These are phyloP conservation scores for Ogataea neopini DNA, from an alignment of 805 yeast species.

Conservation along the genomic window DNA sequence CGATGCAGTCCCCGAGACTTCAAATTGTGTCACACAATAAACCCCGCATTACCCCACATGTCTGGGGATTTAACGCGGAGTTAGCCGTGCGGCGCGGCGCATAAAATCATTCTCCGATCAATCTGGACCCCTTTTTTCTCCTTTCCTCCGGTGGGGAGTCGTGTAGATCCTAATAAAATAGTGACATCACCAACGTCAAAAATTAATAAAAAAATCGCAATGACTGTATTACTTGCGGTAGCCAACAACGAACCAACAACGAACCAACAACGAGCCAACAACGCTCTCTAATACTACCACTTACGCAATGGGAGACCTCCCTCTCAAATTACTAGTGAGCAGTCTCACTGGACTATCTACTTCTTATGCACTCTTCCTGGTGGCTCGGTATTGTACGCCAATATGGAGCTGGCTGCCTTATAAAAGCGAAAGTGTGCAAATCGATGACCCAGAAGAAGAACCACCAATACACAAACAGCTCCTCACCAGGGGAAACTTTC, in stretches of 20 bases:
- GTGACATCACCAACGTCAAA: too few relatives aligned
- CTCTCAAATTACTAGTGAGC: not conserved
- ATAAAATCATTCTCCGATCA: too few relatives aligned
- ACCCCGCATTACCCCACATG: not conserved
- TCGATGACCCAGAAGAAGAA: not conserved
- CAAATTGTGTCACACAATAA: not conserved
- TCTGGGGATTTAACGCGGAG: not conserved
- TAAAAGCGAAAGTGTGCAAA: not conserved
- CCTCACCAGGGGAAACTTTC: not conserved
- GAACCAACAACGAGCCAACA: too few relatives aligned
- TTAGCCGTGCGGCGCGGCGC: not conserved
- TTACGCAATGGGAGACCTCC: not conserved
- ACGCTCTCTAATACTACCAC: too few relatives aligned
- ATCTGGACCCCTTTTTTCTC: too few relatives aligned
- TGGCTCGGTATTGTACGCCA: conserved; percentile 1
- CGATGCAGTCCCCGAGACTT: not conserved
- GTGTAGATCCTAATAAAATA: not conserved
- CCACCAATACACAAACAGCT: not conserved
- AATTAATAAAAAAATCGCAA: too few relatives aligned
- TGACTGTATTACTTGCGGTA: too few relatives aligned
- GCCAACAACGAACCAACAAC: too few relatives aligned
- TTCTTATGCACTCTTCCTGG: not conserved
- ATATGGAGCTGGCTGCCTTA: conserved; percentile 3
- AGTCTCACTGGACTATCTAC: not conserved
- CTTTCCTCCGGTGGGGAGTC: too few relatives aligned